phyloP scores from a whole-genome alignment of 1,284 basidiomycete genomes.

The Coriolopsis trogii region DNA sequence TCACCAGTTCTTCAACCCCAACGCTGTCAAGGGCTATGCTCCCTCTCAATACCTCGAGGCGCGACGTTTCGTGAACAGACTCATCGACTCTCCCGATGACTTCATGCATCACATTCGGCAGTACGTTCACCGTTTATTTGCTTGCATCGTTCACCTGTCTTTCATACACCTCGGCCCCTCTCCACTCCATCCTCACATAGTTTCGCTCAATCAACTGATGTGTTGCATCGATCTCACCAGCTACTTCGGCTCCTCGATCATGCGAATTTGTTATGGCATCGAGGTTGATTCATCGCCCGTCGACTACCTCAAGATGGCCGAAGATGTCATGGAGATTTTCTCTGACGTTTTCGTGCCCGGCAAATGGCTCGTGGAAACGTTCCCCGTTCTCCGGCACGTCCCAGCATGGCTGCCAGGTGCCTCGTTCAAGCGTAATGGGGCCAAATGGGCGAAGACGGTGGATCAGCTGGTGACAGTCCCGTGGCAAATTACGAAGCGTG shows the following conservation, averaged over 20 bases:
- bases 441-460: background rate
- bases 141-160: background rate
- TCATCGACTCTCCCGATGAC: conserved; percentile 5
- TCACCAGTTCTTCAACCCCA: conserved; percentile 21
- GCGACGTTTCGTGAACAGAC: conserved; percentile 4
- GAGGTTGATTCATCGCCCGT: conserved; percentile 29
- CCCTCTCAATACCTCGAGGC: conserved; percentile 8
- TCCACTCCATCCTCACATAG: background rate
- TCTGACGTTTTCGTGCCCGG: conserved; percentile 13
- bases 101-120: conserved; percentile 20
- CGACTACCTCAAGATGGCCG: conserved; percentile 12
- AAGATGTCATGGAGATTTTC: conserved; percentile 13
- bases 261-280: conserved; percentile 38
- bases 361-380: conserved; percentile 8
- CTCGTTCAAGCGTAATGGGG: conserved; percentile 13
- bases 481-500: conserved; percentile 9
- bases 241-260: conserved; percentile 33
- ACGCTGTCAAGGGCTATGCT: conserved; percentile 3
- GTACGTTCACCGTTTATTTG: conserved; percentile 1
- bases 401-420: conserved; percentile 3
- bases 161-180: background rate
- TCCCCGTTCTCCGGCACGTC: background rate
- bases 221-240: conserved; percentile 17
- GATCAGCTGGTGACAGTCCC: conserved; percentile 3
- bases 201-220: background rate